Evolutionary conservation across 2,329 filamentous ascomycete genomes (phyloP).

Genomic region (Botryotinia calthae): DNA sequence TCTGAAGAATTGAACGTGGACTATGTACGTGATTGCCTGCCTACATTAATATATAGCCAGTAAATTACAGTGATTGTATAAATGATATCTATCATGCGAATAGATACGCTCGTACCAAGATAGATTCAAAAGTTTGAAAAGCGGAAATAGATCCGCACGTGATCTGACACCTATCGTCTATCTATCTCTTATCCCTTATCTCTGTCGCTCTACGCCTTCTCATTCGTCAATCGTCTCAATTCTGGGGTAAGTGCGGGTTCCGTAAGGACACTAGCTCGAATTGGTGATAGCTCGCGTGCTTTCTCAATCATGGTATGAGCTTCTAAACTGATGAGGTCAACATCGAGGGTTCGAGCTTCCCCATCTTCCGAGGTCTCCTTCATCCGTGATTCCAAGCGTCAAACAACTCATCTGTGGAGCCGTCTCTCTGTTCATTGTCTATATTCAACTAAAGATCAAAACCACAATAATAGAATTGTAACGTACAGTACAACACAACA

Average conservation of each 20-base stretch:
- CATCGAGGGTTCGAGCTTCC: background rate
- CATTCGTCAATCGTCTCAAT: background rate
- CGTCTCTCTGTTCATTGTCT: too few species aligned
- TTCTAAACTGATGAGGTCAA: background rate
- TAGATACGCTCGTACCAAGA: background rate
- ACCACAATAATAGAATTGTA: background rate
- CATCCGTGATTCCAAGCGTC: background rate
- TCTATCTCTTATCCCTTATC: background rate
- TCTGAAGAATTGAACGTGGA: background rate
- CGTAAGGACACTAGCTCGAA: background rate
- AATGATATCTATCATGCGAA: background rate
- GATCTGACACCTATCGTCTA: background rate
- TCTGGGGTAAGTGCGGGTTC: background rate
- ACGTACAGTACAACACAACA: background rate
- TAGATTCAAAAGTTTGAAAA: background rate
- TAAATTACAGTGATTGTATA: background rate
- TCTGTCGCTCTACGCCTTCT: background rate
- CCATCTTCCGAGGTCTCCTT: background rate
- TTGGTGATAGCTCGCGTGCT: constrained; percentile 15
- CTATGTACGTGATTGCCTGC: background rate
- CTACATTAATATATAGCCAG: background rate
- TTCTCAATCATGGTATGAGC: background rate
- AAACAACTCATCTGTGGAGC: background rate
- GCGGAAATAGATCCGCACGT: background rate
- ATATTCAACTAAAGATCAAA: background rate